Percentiles rank a stretch among this genome's conserved stretches.
Conservation (phyloP, 371 early-diverging fungal species). For the Nematocida sp. region DNA sequence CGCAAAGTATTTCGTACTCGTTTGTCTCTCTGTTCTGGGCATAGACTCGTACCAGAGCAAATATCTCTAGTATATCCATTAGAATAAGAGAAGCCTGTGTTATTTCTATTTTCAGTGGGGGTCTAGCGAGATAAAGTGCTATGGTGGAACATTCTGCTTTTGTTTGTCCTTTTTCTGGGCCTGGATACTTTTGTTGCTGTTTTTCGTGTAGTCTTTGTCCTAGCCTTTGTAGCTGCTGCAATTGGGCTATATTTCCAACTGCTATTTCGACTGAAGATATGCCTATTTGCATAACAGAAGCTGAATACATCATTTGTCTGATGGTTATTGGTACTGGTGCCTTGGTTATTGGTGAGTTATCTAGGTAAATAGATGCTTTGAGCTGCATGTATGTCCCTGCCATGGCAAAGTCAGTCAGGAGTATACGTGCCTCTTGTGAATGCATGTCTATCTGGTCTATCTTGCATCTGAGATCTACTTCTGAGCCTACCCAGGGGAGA, state of each 20-base stretch:
- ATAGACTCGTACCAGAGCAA: constrained; percentile 12
- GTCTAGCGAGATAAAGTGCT: background rate
- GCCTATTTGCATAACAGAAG: background rate
- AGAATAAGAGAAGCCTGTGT: background rate
- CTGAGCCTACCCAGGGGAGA: constrained; percentile 6
- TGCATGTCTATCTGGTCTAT: background rate
- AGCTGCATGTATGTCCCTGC: constrained; percentile 20
- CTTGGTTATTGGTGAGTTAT: background rate
- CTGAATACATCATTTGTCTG: background rate
- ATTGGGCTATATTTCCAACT: background rate
- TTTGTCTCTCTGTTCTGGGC: constrained; percentile 9
- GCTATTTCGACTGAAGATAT: background rate
- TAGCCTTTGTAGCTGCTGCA: background rate
- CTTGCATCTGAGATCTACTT: background rate
- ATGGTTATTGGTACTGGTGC: background rate
- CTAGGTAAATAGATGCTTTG: background rate
- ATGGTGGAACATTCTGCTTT: background rate
- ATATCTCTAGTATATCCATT: background rate
- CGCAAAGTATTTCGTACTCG: constrained; percentile 16
- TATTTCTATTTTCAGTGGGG: constrained; percentile 15
- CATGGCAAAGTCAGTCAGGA: background rate
- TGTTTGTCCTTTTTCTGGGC: background rate
- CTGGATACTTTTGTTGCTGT: constrained; percentile 29
- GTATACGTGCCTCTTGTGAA: background rate
- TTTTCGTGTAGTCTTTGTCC: background rate